Base-by-base conservation (phyloP, 768 basidiomycete genomes). In the Boletus fagicola region DNA sequence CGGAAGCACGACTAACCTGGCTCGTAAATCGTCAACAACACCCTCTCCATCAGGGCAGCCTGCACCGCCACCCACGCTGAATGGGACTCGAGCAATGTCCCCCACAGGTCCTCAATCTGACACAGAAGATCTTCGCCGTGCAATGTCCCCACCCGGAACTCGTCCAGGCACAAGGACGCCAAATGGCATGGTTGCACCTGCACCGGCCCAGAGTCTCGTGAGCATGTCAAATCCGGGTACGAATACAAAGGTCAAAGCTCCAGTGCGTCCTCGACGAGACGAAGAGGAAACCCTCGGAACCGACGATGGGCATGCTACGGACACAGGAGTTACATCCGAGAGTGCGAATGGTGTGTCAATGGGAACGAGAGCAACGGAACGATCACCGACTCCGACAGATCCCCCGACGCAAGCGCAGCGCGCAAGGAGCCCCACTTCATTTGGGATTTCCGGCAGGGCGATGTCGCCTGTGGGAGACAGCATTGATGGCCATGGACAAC, bases 381-480 rank as follows among this genome's bases (percentile, higher is more conserved):
- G 84, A 49, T 78, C 80, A 1, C 72, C 81, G 20, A 88, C 86
- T 10, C 87, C 87, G 2, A 49, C 78, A 75, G 63, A 74, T 68
- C 35, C 80, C 80, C 63, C 57, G n/a, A 20, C 39, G 1, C 68
- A 68, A 47, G 57, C 45, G 0, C 65, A 65, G 36, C 65, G 70
- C n/a, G 82, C 87, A 38, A 84, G 79, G 68, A 90, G 88, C 62
- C 88, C 88, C 12, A 74, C 73, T 30, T 72, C 76, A 39, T 69
- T 73, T 59, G 75, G 68, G 38, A 68, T 55, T 49, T 67, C 74
- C 2, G 79, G 70, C 58, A 81, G 88, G 26, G 80, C 87, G 7
- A 78, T 82, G n/a, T 89, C 88, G 0, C 89, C 88, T 13, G 70
- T 75, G 15, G 74, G 72, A 54, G 64, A 60, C n/a, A 62, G 55